phyloP scores from a whole-genome alignment of 331 rosid species.

The Quercus phellos region DNA sequence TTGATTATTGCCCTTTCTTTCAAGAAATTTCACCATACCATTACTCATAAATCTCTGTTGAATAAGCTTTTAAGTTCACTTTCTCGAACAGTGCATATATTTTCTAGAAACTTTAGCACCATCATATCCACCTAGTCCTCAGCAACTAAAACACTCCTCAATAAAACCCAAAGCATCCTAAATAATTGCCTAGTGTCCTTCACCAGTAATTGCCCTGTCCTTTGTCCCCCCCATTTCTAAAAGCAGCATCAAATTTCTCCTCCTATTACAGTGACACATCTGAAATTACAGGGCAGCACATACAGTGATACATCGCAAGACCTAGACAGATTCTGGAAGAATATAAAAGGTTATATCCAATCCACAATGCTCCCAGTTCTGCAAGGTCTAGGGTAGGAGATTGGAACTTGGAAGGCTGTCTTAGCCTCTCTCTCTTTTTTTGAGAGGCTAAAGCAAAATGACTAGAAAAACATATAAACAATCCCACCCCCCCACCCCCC shows the following conservation, averaged over 20 bases:
- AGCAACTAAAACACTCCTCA: conserved; percentile 10
- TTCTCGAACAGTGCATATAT: conserved; percentile 6
- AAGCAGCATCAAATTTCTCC: not conserved
- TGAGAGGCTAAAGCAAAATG: too few species aligned
- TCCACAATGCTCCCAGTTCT: too few species aligned
- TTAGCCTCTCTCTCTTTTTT: too few species aligned
- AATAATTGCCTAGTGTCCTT: not conserved
- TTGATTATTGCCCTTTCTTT: not conserved
- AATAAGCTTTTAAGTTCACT: not conserved
- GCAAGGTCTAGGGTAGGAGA: too few species aligned
- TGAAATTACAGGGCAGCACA: conserved; percentile 2
- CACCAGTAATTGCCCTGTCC: not conserved
- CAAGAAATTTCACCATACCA: not conserved
- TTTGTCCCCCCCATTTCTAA: not conserved
- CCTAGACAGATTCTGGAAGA: too few species aligned
- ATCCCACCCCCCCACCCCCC: too few species aligned
- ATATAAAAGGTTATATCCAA: too few species aligned
- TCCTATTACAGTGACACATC: not conserved
- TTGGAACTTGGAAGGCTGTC: too few species aligned
- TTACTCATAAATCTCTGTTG: not conserved
- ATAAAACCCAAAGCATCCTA: not conserved
- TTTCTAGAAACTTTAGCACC: conserved; percentile 10
- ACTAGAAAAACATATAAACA: too few species aligned
- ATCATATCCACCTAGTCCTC: conserved; percentile 14
- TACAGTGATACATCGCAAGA: too few species aligned